phyloP scores from a whole-genome alignment of 345 rosid species.

The Diplotaxis tenuifolia region DNA sequence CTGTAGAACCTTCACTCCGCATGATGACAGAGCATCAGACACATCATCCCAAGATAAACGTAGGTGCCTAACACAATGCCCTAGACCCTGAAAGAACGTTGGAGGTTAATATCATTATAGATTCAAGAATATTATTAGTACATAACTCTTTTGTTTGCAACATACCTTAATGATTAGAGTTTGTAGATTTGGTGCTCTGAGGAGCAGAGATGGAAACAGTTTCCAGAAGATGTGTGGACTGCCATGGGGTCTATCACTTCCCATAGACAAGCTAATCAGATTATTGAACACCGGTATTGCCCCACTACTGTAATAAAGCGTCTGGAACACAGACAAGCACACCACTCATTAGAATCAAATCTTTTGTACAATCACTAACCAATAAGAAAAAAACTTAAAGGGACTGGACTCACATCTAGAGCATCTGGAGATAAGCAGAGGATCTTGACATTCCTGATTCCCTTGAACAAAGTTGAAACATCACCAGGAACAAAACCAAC shows the following conservation, averaged over 20 bases:
- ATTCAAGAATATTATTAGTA: not conserved
- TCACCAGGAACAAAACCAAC: constrained; percentile 18
- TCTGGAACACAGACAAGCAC: constrained; percentile 7
- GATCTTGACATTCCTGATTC: constrained; percentile 15
- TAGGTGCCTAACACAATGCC: constrained; percentile 1
- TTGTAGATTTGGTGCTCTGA: constrained; percentile 10
- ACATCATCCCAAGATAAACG: constrained; percentile 9
- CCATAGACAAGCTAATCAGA: constrained; percentile 25
- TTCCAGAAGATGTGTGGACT: constrained; percentile 27
- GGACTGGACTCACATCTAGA: constrained; percentile 9
- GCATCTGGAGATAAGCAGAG: constrained; percentile 36
- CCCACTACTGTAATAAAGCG: constrained; percentile 31
- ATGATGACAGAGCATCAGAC: constrained; percentile 17
- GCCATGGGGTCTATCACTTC: constrained; percentile 31
- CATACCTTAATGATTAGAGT: constrained; percentile 35
- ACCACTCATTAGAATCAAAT: not conserved
- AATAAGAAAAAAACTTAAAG: not conserved
- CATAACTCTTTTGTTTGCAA: not conserved
- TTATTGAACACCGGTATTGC: constrained; percentile 25
- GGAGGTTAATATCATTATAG: not conserved
- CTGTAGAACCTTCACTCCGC: constrained; percentile 4
- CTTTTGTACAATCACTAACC: not conserved
- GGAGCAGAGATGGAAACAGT: constrained; percentile 15
- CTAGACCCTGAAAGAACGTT: constrained; percentile 22
- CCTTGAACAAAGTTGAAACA: constrained; percentile 19